Evolutionary conservation across 176 grass and related monocot species (phyloP).

Genomic region (Avena insularis): DNA sequence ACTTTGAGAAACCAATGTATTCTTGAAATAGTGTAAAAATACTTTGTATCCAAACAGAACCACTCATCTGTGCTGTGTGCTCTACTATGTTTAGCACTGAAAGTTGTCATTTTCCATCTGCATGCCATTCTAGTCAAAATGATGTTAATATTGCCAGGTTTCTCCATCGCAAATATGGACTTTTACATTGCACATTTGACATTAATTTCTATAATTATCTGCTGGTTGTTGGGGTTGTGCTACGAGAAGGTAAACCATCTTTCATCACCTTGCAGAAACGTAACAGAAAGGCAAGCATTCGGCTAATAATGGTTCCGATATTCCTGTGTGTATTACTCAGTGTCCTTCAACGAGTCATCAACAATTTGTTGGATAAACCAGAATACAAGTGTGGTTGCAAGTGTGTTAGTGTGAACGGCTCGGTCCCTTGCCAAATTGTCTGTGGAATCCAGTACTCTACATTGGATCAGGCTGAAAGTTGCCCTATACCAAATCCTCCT

Average conservation of each 20-base stretch:
- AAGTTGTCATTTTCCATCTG: constrained; percentile 1
- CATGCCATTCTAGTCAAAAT: neutral
- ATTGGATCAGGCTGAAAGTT: constrained; percentile 45
- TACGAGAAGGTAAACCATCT: constrained; percentile 27
- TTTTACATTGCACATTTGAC: neutral
- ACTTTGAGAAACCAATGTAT: neutral
- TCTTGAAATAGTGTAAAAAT: neutral
- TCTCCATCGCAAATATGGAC: neutral
- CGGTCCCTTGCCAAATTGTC: constrained; percentile 51
- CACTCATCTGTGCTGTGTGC: neutral
- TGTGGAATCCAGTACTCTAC: constrained; percentile 60
- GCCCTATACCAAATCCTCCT: constrained; percentile 56
- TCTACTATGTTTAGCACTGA: neutral
- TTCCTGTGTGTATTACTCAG: constrained; percentile 55
- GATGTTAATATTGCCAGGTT: neutral
- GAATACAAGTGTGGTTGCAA: constrained; percentile 56
- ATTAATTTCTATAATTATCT: neutral
- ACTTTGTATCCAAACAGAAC: neutral
- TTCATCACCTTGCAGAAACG: constrained; percentile 57
- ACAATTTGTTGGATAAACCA: constrained; percentile 37
- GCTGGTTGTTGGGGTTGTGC: neutral
- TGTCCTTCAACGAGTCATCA: constrained; percentile 55
- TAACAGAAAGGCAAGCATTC: constrained; percentile 58
- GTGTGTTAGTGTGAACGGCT: constrained; percentile 46
- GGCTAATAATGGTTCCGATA: constrained; percentile 65